A percentile compares a stretch with the other conserved stretches of the same genome.
These are phyloP conservation scores for Claviceps fusiformis DNA, from an alignment of 2,329 filamentous ascomycete species.

Conservation along the genomic window DNA sequence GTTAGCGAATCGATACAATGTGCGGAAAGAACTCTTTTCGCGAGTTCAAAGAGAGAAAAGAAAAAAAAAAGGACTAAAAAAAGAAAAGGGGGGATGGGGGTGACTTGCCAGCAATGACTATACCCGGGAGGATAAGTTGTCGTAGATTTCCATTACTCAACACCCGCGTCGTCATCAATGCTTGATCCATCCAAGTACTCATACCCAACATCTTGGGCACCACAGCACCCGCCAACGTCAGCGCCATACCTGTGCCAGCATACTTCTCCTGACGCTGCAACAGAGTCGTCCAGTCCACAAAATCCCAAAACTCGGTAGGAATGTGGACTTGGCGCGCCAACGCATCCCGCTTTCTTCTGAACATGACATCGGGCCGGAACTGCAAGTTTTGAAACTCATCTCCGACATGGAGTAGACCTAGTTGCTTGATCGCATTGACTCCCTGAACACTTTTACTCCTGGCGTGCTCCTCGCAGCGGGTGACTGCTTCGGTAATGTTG, in stretches of 20 bases:
- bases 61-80: background rate
- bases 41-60: background rate
- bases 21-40: too few species aligned
- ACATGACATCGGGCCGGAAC: constrained; percentile 91
- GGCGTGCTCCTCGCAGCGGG: constrained; percentile 74
- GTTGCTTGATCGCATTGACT: constrained; percentile 75
- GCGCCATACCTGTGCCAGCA: constrained; percentile 83
- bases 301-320: constrained; percentile 80
- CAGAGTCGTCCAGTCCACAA: constrained; percentile 74
- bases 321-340: constrained; percentile 77
- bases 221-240: constrained; percentile 79
- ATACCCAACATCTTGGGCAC: constrained; percentile 72
- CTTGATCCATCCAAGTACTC: constrained; percentile 79
- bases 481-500: constrained; percentile 68
- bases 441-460: constrained; percentile 62
- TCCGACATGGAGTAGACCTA: constrained; percentile 79
- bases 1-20: background rate
- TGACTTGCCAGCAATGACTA: constrained; percentile 65
- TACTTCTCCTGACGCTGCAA: constrained; percentile 90
- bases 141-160: constrained; percentile 71
- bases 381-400: constrained; percentile 74
- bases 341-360: constrained; percentile 67
- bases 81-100: background rate
- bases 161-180: constrained; percentile 65
- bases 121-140: constrained; percentile 65